Conservation (phyloP, 2,329 filamentous ascomycete genomes). For the Rutstroemia sp. region DNA sequence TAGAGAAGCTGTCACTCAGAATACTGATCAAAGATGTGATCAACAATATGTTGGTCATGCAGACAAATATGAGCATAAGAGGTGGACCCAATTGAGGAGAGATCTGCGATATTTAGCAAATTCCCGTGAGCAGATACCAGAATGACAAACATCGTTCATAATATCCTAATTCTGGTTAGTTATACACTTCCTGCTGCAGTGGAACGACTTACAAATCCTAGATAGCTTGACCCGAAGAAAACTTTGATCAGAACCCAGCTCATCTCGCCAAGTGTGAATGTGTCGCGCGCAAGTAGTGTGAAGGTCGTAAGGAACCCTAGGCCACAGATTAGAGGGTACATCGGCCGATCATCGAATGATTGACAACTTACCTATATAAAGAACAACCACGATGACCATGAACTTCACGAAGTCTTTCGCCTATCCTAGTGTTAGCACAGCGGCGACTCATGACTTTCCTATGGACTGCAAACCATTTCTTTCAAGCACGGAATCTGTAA, state of each 20-base stretch:
- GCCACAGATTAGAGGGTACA: background rate
- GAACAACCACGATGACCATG: constrained; percentile 66
- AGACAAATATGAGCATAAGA: constrained; percentile 56
- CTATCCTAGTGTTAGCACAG: constrained; percentile 28
- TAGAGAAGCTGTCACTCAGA: constrained; percentile 63
- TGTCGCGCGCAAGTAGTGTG: constrained; percentile 65
- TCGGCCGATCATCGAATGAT: background rate
- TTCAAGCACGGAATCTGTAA: constrained; percentile 72
- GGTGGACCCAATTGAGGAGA: constrained; percentile 25
- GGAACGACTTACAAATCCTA: constrained; percentile 54
- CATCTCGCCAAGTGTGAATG: constrained; percentile 59
- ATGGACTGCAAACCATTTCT: constrained; percentile 60
- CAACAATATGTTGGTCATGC: constrained; percentile 68
- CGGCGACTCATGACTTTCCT: background rate
- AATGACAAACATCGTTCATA: constrained; percentile 45
- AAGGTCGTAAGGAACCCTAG: constrained; percentile 79
- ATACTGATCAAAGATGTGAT: constrained; percentile 74
- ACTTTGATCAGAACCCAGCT: constrained; percentile 72
- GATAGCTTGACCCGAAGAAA: constrained; percentile 69
- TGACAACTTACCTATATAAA: constrained; percentile 58
- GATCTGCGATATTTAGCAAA: constrained; percentile 30
- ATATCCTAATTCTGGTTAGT: constrained; percentile 36
- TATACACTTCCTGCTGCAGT: background rate
- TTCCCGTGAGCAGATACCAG: background rate
- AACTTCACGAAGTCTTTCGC: constrained; percentile 87